phyloP scores from a whole-genome alignment of 2,329 filamentous ascomycete genomes.

The Phyllosticta ampelicida region DNA sequence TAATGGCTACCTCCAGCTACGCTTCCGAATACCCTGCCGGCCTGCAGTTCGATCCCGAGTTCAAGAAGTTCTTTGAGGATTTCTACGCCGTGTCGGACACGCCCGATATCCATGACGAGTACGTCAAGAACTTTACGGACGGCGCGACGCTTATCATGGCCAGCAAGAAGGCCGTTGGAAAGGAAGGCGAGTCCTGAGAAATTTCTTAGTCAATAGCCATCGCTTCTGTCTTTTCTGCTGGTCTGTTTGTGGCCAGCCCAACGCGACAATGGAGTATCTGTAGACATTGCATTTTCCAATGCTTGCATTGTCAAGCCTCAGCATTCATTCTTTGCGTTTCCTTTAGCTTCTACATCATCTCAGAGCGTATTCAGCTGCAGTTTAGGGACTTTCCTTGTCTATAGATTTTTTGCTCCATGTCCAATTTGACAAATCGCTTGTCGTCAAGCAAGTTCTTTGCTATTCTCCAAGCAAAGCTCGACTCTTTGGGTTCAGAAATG shows the following conservation, averaged over 20 bases:
- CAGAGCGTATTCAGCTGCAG: background rate
- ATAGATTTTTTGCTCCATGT: background rate
- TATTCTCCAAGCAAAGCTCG: background rate
- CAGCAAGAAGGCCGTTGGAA: conserved; percentile 30
- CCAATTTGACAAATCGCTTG: background rate
- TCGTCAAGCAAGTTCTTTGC: background rate
- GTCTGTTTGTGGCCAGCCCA: background rate
- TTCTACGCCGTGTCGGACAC: conserved; percentile 39
- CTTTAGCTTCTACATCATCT: background rate
- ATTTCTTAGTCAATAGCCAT: background rate
- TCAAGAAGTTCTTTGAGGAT: conserved; percentile 34
- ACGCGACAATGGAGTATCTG: background rate
- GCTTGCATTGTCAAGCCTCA: too few relatives aligned
- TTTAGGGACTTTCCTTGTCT: too few relatives aligned
- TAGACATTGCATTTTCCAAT: background rate
- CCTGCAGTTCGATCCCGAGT: conserved; percentile 29
- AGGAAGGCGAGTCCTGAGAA: conserved; percentile 34
- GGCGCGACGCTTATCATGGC: conserved; percentile 45
- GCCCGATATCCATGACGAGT: conserved; percentile 39
- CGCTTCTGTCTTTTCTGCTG: background rate
- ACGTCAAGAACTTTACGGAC: conserved; percentile 37
- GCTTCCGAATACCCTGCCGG: conserved; percentile 23
- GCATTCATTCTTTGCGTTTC: too few relatives aligned
- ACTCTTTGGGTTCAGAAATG: background rate
- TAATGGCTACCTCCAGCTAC: conserved; percentile 14